phyloP scores from a whole-genome alignment of 148 eudicot species.

The Chenopodium suecicum region DNA sequence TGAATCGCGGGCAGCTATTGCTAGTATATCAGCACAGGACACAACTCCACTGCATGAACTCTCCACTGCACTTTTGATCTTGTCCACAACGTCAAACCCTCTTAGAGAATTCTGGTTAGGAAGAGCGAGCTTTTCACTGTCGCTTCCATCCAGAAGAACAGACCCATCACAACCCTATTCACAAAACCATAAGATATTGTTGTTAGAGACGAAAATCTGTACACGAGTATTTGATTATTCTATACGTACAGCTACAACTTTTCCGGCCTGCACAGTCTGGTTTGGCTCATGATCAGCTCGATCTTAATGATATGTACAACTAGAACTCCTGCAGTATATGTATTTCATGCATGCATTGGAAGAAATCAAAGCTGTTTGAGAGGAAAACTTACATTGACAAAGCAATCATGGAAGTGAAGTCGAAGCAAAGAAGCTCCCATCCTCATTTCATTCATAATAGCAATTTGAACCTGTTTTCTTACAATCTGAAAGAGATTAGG shows the following conservation, averaged over 20 bases:
- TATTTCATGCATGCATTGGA: too few species aligned
- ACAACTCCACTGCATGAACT: conserved; percentile 62
- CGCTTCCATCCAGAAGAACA: conserved; percentile 61
- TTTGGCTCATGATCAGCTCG: too few species aligned
- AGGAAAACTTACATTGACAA: conserved; percentile 61
- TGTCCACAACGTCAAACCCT: conserved; percentile 73
- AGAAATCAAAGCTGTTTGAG: not conserved
- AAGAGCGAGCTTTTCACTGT: conserved; percentile 59
- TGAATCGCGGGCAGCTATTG: conserved; percentile 83
- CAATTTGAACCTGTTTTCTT: conserved; percentile 50
- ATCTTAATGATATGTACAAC: too few species aligned
- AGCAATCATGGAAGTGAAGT: conserved; percentile 85
- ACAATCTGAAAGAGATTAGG: conserved; percentile 55
- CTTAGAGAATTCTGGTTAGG: conserved; percentile 66
- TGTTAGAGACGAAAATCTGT: too few species aligned
- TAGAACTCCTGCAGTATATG: too few species aligned
- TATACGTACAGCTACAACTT: too few species aligned
- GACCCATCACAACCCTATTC: conserved; percentile 84
- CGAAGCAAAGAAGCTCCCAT: conserved; percentile 88
- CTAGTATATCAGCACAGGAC: conserved; percentile 70
- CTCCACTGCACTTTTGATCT: conserved; percentile 68
- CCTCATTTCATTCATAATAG: conserved; percentile 60
- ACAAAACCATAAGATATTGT: not conserved
- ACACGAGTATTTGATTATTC: too few species aligned
- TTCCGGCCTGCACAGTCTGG: too few species aligned